These are phyloP conservation scores for Furcasterigmium sp. DNA, from an alignment of 2,329 filamentous ascomycete genomes.

Conservation along the genomic window DNA sequence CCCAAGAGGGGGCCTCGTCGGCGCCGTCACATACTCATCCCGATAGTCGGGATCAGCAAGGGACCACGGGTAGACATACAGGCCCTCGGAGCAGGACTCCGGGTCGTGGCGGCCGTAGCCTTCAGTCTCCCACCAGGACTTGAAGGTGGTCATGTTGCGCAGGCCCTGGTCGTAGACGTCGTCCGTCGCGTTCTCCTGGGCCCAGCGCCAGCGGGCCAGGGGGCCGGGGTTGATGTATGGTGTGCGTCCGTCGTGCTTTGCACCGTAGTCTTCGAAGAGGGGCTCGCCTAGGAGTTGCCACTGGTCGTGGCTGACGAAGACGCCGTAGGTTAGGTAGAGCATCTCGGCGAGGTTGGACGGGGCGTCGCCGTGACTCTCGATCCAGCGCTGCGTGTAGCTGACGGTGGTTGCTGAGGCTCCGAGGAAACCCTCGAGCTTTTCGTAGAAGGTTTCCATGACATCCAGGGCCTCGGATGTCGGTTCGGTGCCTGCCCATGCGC, in stretches of 20 bases:
- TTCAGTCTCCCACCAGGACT: conserved; percentile 8
- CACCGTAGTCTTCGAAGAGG: conserved; percentile 30
- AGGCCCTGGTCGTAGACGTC: conserved; percentile 7
- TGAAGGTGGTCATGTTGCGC: conserved; percentile 6
- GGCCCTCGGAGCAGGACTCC: conserved; percentile 8
- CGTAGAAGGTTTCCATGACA: conserved; percentile 13
- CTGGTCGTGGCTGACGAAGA: conserved; percentile 28
- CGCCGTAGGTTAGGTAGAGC: conserved; percentile 24
- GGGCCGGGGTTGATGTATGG: conserved; percentile 29
- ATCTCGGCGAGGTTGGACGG: conserved; percentile 14
- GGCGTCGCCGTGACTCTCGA: conserved; percentile 6
- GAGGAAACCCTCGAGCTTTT: conserved; percentile 18
- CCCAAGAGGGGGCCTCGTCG: too few species aligned
- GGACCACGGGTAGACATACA: conserved; percentile 8
- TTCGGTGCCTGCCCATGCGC: background rate
- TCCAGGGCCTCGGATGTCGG: background rate
- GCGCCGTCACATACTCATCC: too few species aligned
- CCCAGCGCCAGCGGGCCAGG: conserved; percentile 25
- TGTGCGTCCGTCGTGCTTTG: conserved; percentile 21
- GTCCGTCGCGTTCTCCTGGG: conserved; percentile 7
- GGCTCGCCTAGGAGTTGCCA: conserved; percentile 24
- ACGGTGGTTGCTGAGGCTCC: conserved; percentile 11
- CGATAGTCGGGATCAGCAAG: conserved; percentile 5
- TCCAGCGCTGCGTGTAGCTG: conserved; percentile 18
- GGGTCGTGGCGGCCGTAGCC: conserved; percentile 9